Conservation (phyloP, 2,329 filamentous ascomycete genomes). For the Rhynchosporium secalis region DNA sequence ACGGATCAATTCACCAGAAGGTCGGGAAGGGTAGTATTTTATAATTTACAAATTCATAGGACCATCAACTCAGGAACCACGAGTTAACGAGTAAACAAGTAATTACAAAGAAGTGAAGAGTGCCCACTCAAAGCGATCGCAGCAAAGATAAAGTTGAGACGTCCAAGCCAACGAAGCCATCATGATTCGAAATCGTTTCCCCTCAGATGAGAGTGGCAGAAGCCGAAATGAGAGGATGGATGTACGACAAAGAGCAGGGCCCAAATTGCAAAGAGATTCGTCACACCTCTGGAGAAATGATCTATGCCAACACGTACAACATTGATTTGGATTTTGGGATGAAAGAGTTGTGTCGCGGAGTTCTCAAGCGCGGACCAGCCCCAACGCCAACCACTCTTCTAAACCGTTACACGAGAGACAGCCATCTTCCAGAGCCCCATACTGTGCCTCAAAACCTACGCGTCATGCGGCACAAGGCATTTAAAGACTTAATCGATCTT, state of each 20-base stretch:
- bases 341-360: constrained; percentile 22
- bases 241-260: constrained; percentile 17
- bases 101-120: constrained; percentile 20
- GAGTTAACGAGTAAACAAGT: constrained; percentile 12
- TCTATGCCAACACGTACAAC: constrained; percentile 23
- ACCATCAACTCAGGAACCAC: background rate
- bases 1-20: no score
- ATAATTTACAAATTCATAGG: background rate
- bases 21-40: background rate
- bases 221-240: background rate
- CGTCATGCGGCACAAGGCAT: constrained; percentile 13
- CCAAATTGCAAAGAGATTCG: constrained; percentile 22
- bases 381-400: constrained; percentile 25
- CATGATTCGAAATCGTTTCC: constrained; percentile 2
- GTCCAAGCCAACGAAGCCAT: constrained; percentile 7
- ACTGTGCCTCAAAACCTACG: constrained; percentile 14
- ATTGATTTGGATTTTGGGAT: constrained; percentile 16
- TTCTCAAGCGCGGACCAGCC: constrained; percentile 26
- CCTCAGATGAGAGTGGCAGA: constrained; percentile 5
- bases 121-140: constrained; percentile 4
- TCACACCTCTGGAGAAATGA: constrained; percentile 24
- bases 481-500: constrained; percentile 22
- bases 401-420: constrained; percentile 32
- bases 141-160: constrained; percentile 6
- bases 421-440: constrained; percentile 30